Percentiles rank a stretch among this genome's conserved stretches.
Conservation (phyloP, 495 filamentous ascomycete species). For the Penicillium antarcticum region DNA sequence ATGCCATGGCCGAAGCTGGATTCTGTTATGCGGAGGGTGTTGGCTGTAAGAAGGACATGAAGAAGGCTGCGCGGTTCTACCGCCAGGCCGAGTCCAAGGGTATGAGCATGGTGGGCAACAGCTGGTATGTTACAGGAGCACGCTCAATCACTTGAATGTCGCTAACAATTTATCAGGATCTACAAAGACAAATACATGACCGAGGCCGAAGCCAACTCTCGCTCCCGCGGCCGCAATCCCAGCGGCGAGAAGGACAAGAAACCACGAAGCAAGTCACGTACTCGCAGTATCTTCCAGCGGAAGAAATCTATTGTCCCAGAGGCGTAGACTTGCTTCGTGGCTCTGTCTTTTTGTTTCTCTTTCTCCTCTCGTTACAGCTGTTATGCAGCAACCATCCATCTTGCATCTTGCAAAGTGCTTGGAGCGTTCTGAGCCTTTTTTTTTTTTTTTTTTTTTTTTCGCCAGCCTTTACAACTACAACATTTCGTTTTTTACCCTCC, state of each 20-base stretch:
- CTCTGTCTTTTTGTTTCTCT: constrained; percentile 2
- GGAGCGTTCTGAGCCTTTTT: constrained; percentile 18
- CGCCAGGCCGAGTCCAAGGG: constrained; percentile 86
- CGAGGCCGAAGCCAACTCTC: constrained; percentile 53
- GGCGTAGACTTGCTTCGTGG: constrained; percentile 18
- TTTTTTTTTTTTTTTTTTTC: constrained; percentile 4
- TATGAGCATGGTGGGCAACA: constrained; percentile 96
- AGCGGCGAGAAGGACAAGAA: constrained; percentile 51
- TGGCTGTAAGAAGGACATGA: constrained; percentile 91
- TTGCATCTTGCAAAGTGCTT: constrained; percentile 16
- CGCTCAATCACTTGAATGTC: neutral
- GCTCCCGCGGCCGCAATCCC: constrained; percentile 35
- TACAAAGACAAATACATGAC: constrained; percentile 94
- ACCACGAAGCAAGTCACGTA: constrained; percentile 58
- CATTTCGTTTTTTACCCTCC: constrained; percentile 5
- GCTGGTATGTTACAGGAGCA: constrained; percentile 64
- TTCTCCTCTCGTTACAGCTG: constrained; percentile 1
- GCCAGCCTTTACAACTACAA: neutral
- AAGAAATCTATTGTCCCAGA: constrained; percentile 50
- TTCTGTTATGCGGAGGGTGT: constrained; percentile 85
- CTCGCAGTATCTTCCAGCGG: constrained; percentile 63
- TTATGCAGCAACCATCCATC: constrained; percentile 1
- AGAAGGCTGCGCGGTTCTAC: constrained; percentile 90
- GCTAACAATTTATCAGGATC: constrained; percentile 58
- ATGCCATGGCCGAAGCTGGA: constrained; percentile 83